Evolutionary conservation across 257 asterid genomes (phyloP), one percentile per base, ranked within the genome.

Genomic region (Gentiana straminea): DNA sequence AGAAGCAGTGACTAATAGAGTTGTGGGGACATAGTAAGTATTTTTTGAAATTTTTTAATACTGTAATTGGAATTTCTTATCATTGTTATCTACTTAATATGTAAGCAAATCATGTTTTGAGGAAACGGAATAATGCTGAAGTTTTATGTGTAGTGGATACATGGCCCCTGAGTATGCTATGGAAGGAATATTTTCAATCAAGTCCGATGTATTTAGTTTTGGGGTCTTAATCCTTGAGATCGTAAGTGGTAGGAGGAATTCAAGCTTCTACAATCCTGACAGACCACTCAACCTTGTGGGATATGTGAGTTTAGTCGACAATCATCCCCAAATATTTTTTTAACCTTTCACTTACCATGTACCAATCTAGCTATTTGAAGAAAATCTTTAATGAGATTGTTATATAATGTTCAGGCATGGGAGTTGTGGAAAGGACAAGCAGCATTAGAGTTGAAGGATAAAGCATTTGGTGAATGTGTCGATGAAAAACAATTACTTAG

Each of bases 111-210:
- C 24, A 24, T 24, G 24, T 24, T 24, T 24, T 24, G 24, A 24
- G 24, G 24, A 24, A 24, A 24, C 24, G 24, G 24, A 24, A 24
- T 24, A 24, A 24, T 24, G 24, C 24, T 24, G 24, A 13, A 38
- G 45, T 9, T 41, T 36, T 46, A 53, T 47, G 32, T 55, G 61
- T 54, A 84, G 89, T 56, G 86, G 94, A 38, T 84, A 79, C 72
- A 84, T 84, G 86, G 81, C 94, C n/a, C 91, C 89, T 0, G 84
- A 85, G 73, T 82, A 80, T 15, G 89, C 83, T 0, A 78, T 78
- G 81, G 79, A 82, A 33, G 95, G 95, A 2, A 74, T 70, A 3
- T 83, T 80, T 64, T 86, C 85, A 0, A 69, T 62, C 6, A 83
- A 83, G 64, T 86, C 93, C 1, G 89, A 83, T 33, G 77, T 83